Conservation (phyloP, 139 green algal genomes). For the Desmodesmus armatus region DNA sequence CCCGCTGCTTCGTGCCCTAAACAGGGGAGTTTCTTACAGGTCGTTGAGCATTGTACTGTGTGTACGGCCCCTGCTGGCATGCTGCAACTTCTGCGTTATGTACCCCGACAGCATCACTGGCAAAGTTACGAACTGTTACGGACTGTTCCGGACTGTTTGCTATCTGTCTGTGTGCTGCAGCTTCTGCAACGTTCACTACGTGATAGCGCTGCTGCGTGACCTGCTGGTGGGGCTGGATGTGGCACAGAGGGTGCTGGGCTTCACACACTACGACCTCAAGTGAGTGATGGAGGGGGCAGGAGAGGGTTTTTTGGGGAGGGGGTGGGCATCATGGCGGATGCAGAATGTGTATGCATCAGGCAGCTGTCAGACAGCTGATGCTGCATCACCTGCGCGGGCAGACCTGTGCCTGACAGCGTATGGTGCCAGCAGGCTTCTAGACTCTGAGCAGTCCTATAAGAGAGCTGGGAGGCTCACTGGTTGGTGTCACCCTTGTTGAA, state of each 20-base stretch:
- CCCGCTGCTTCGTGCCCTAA: no score
- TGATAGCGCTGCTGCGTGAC: slow-evolving; percentile 37
- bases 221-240: slow-evolving; percentile 38
- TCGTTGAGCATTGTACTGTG: no score
- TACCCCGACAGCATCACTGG: no score
- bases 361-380: not conserved
- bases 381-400: no score
- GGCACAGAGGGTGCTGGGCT: slow-evolving; percentile 39
- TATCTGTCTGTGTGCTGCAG: not conserved
- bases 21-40: no score
- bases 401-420: no score
- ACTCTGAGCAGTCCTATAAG: no score
- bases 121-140: not conserved
- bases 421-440: no score
- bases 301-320: not conserved
- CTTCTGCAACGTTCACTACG: slow-evolving; percentile 33
- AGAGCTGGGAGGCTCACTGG: no score
- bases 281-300: slow-evolving; percentile 1
- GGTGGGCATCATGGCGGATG: not conserved
- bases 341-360: no score
- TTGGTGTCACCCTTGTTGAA: not conserved
- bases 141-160: not conserved
- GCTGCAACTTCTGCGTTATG: no score
- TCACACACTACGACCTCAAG: slow-evolving; percentile 45
- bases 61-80: no score